Percentiles rank a stretch among this genome's conserved stretches.
Evolutionary conservation across 208 protist species (phyloP).

Genomic region (Wallacemonas sp.): DNA sequence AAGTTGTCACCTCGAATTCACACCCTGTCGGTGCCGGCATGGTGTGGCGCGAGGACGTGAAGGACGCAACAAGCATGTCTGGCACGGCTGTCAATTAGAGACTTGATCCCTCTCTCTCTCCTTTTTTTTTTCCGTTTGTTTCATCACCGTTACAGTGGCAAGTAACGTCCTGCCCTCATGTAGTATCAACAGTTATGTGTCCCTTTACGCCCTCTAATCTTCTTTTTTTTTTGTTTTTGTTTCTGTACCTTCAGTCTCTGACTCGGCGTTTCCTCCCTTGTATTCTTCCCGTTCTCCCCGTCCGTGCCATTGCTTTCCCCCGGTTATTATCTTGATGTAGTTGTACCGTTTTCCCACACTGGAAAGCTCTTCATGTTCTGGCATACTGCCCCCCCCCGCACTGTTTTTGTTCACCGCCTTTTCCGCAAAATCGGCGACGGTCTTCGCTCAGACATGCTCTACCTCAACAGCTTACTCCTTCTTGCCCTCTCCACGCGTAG

Average conservation of each 20-base stretch:
- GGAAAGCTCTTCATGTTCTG: background rate
- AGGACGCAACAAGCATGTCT: background rate
- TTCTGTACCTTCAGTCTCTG: too few species aligned
- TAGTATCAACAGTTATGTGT: background rate
- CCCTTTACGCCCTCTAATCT: background rate
- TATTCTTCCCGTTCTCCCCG: too few species aligned
- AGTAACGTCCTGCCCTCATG: too few species aligned
- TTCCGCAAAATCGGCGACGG: too few species aligned
- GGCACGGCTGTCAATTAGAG: constrained; percentile 1
- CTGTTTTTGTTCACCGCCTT: constrained; percentile 4
- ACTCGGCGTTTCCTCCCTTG: too few species aligned
- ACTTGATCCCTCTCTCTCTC: background rate
- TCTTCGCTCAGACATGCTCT: too few species aligned
- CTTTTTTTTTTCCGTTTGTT: constrained; percentile 12
- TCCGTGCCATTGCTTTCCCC: constrained; percentile 14
- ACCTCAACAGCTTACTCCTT: too few species aligned
- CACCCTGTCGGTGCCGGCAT: constrained; percentile 78
- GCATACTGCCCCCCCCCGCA: background rate
- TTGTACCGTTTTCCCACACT: too few species aligned
- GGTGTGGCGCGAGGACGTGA: constrained; percentile 56
- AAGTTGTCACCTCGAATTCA: constrained; percentile 38
- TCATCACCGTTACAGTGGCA: constrained; percentile 4
- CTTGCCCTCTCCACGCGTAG: too few species aligned
- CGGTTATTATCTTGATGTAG: background rate
- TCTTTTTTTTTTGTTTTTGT: constrained; percentile 7